Percentiles rank a stretch among this genome's conserved stretches.
These are phyloP conservation scores for Hansenula sp. DNA, from an alignment of 1,139 yeast genomes.

Conservation along the genomic window DNA sequence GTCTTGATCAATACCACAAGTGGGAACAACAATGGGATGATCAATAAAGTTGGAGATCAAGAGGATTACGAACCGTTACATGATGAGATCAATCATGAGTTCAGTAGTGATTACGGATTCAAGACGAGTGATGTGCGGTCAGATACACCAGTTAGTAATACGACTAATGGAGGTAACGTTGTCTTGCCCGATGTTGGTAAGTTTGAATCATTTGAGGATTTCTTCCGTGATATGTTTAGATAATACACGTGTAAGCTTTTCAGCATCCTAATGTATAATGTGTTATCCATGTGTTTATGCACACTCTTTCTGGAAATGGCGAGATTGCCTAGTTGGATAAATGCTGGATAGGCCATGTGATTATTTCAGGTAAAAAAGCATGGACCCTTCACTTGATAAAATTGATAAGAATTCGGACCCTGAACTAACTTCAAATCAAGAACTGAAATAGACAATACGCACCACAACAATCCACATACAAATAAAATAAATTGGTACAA, in stretches of 20 bases:
- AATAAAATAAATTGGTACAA: too few relatives aligned
- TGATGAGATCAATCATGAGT: conserved; percentile 21
- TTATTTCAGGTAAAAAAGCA: too few relatives aligned
- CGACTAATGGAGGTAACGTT: conserved; percentile 3
- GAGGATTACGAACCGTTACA: conserved; percentile 18
- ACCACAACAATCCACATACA: too few relatives aligned
- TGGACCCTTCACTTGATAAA: too few relatives aligned
- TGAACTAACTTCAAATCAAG: too few relatives aligned
- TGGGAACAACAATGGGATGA: conserved; percentile 11
- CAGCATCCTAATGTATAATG: too few relatives aligned
- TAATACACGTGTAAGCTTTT: not conserved
- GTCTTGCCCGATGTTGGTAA: conserved; percentile 37
- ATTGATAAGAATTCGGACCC: too few relatives aligned
- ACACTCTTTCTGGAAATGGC: too few relatives aligned
- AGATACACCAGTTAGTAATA: not conserved
- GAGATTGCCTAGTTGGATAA: too few relatives aligned
- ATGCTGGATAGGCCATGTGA: too few relatives aligned
- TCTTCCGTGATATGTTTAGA: conserved; percentile 38
- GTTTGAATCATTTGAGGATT: conserved; percentile 45
- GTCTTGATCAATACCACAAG: not conserved
- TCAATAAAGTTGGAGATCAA: conserved; percentile 10
- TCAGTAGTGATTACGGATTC: conserved; percentile 9
- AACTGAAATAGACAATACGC: too few relatives aligned
- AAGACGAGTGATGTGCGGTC: conserved; percentile 1
- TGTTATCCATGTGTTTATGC: too few relatives aligned